Evolutionary conservation across 2,329 filamentous ascomycete genomes (phyloP), one percentile per base, ranked within the genome.

Genomic region (Aspergillus vadensis): DNA sequence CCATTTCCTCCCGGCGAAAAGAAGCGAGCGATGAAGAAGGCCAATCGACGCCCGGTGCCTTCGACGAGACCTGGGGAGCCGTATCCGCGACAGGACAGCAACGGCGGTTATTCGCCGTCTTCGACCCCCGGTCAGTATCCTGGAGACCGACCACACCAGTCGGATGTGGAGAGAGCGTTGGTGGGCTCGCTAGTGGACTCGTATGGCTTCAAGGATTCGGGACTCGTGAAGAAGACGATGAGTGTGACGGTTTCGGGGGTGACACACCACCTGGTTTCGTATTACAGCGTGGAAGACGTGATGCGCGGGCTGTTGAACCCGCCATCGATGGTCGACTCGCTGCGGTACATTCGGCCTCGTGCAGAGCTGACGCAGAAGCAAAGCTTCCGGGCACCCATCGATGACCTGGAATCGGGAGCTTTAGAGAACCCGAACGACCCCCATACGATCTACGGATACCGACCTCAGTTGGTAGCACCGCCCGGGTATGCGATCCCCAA

Each of bases 151-250:
- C 66, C 75, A 43, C 72, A 76, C 32, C 76, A 80, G 61, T 75
- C 78, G 5, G 80, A 82, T 59, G 69, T 79, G 25, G 77, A 88
- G 69, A 81, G 87, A 36, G 82, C 84, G 25, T 79, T 93, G 56
- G 87, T 95, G 48, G 93, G 92, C 5, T 96, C 92, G 0, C 81
- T 97, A 12, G 86, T 94, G n/a, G 92, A 96, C 76, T 92, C 90
- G 0, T 97, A 97, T 69, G 86, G 88, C 32, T 97, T 97, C 83
- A 95, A 95, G 70, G 82, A 87, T 14, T 85, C 87, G 1, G 92
- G 93, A 0, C 78, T 97, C 43, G 86, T 97, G 64, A 97, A 97
- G 83, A 97, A 97, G 81, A 97, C 92, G 0, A 92, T 97, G 76
- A 94, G 89, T 68, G 86, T 97, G 41, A 87, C 85, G 2, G 87